phyloP scores from a whole-genome alignment of 2,329 filamentous ascomycete genomes.

The Bipolaris bicolor region DNA sequence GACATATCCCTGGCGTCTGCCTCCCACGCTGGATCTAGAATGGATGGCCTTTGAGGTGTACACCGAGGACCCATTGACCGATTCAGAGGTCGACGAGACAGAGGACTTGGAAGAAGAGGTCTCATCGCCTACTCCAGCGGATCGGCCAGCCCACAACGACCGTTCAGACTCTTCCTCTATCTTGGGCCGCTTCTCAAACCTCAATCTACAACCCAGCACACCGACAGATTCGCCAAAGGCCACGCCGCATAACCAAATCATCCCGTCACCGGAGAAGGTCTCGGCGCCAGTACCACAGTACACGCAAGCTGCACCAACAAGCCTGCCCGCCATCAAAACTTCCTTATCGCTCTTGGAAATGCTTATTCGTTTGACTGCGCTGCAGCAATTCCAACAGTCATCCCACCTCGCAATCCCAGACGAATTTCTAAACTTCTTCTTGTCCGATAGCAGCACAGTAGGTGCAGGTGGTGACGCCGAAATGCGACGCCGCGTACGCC shows the following conservation, averaged over 20 bases:
- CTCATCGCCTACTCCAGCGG: constrained; percentile 23
- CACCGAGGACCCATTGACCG: constrained; percentile 65
- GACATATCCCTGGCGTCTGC: constrained; percentile 64
- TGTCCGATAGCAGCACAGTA: constrained; percentile 71
- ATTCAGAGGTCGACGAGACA: constrained; percentile 57
- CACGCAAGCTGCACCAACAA: constrained; percentile 17
- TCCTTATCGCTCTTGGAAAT: constrained; percentile 86
- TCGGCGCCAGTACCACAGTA: constrained; percentile 15
- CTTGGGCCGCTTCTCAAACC: constrained; percentile 53
- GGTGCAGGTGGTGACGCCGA: constrained; percentile 68
- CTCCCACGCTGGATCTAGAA: constrained; percentile 79
- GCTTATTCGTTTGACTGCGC: constrained; percentile 80
- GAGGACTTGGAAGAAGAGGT: constrained; percentile 27
- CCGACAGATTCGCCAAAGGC: constrained; percentile 23
- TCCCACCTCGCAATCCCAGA: constrained; percentile 90
- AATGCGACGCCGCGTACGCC: constrained; percentile 64
- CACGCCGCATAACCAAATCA: constrained; percentile 33
- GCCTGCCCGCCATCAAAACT: constrained; percentile 63
- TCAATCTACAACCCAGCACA: constrained; percentile 50
- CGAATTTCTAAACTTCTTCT: constrained; percentile 86
- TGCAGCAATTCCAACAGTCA: constrained; percentile 90
- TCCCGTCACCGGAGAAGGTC: constrained; percentile 35
- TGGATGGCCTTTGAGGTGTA: constrained; percentile 93
- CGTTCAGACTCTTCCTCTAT: constrained; percentile 51
- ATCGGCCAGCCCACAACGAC: constrained; percentile 21